These are phyloP conservation scores for Suhomyces yuchorum DNA, from an alignment of 1,139 yeast genomes.

Conservation along the genomic window DNA sequence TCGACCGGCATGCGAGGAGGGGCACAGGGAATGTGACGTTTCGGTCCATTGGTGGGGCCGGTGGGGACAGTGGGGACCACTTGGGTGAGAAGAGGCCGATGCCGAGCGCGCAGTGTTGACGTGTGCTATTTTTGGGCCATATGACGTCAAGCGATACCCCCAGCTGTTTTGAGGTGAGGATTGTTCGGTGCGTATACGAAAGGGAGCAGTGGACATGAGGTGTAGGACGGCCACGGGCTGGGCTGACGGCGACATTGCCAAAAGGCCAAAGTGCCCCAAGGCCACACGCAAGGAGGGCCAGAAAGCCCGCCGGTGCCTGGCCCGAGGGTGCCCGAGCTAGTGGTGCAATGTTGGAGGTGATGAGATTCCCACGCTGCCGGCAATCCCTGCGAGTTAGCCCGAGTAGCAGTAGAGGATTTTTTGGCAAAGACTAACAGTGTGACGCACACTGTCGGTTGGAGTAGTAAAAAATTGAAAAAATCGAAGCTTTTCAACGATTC, in stretches of 20 bases:
- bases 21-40: background rate
- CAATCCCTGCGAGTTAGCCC: background rate
- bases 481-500: conserved; percentile 6
- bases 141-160: background rate
- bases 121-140: background rate
- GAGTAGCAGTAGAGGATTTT: background rate
- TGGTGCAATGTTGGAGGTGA: background rate
- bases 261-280: no score
- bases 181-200: background rate
- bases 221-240: background rate
- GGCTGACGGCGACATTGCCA: background rate
- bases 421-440: background rate
- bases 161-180: no score
- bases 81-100: background rate
- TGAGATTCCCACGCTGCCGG: background rate
- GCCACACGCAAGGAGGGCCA: no score
- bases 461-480: conserved; percentile 1
- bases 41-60: no score
- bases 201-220: background rate
- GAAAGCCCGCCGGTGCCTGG: no score
- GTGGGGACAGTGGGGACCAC: background rate
- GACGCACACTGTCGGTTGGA: conserved; percentile 2
- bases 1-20: background rate
- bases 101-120: background rate
- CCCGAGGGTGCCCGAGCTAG: background rate